phyloP scores from a whole-genome alignment of 176 grass and related monocot species.

The Oryza glumipatula region DNA sequence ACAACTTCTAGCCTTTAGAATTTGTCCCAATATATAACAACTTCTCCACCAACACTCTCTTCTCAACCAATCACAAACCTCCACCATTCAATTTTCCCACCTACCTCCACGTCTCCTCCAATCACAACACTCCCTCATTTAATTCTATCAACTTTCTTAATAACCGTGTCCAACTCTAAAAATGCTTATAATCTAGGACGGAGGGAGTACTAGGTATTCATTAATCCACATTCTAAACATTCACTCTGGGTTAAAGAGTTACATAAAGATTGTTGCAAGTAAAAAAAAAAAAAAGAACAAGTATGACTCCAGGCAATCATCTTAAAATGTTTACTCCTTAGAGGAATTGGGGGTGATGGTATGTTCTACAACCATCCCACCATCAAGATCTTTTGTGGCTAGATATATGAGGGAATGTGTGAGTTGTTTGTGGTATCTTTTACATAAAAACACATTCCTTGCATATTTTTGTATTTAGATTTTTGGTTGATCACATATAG shows the following conservation, averaged over 20 bases:
- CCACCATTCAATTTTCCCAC: too few species aligned
- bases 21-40: too few species aligned
- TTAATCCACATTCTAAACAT: conserved; percentile 25
- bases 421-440: background rate
- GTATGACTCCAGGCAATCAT: conserved; percentile 9
- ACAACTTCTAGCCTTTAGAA: too few species aligned
- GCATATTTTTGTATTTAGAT: background rate
- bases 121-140: too few species aligned
- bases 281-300: conserved; percentile 24
- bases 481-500: background rate
- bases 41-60: too few species aligned
- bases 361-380: background rate
- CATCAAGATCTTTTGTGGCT: background rate
- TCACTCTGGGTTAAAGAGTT: background rate
- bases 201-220: background rate
- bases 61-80: too few species aligned
- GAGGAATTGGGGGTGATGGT: background rate
- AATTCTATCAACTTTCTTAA: too few species aligned
- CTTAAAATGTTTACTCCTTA: background rate
- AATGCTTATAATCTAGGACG: too few species aligned
- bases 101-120: too few species aligned
- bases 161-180: too few species aligned
- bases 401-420: background rate
- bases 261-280: conserved; percentile 15
- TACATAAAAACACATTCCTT: background rate